These are phyloP conservation scores for Laguncularia racemosa DNA, from an alignment of 345 rosid species.

Conservation along the genomic window DNA sequence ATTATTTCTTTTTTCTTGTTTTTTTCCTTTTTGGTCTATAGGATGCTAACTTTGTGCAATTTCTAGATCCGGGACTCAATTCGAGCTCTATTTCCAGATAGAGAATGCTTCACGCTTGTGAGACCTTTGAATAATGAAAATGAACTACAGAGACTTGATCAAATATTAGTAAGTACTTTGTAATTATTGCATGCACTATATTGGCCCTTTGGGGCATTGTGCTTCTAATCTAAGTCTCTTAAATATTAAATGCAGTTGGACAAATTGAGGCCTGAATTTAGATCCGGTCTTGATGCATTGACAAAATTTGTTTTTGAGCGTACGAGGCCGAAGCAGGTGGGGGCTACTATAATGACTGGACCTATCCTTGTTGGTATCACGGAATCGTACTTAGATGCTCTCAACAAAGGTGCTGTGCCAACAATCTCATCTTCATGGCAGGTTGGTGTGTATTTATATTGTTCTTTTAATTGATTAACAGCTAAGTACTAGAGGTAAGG, in stretches of 20 bases:
- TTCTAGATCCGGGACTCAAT: constrained; percentile 83
- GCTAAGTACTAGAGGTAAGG: too few relatives aligned
- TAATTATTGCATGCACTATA: not conserved
- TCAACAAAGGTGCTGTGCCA: constrained; percentile 97
- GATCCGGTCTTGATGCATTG: constrained; percentile 81
- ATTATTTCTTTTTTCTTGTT: not conserved
- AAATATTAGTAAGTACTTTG: constrained; percentile 55
- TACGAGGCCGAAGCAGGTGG: constrained; percentile 93
- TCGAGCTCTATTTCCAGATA: constrained; percentile 87
- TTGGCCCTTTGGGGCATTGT: not conserved
- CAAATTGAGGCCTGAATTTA: constrained; percentile 75
- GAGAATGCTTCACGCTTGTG: constrained; percentile 90
- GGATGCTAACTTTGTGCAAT: constrained; percentile 14
- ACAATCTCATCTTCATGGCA: constrained; percentile 98
- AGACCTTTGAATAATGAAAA: constrained; percentile 84
- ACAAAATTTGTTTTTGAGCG: constrained; percentile 96
- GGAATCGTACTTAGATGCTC: constrained; percentile 85
- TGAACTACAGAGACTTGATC: constrained; percentile 90
- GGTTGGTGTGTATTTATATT: constrained; percentile 34
- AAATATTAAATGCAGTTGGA: constrained; percentile 44
- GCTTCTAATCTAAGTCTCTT: not conserved
- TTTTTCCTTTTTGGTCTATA: not conserved
- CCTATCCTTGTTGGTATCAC: constrained; percentile 88
- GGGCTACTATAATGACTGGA: constrained; percentile 85
- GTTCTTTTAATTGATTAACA: too few relatives aligned